Evolutionary conservation across 352 stramenopile species (phyloP).

Genomic region (Phytophthora fragariaefolia): DNA sequence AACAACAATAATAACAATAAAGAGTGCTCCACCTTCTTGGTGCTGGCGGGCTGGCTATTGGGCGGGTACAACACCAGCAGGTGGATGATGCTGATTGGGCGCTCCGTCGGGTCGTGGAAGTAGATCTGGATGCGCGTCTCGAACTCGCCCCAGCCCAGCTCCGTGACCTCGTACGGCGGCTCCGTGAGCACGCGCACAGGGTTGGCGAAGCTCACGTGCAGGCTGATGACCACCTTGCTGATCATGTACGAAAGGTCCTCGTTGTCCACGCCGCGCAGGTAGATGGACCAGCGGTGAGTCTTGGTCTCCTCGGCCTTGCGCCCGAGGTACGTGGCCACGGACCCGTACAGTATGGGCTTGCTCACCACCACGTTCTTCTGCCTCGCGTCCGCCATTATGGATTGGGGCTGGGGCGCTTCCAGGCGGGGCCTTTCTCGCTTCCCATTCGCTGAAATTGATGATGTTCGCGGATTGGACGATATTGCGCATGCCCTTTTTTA

Average conservation of each 20-base stretch:
- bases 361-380: slow-evolving; percentile 87
- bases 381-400: slow-evolving; percentile 67
- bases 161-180: slow-evolving; percentile 96
- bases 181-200: slow-evolving; percentile 94
- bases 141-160: slow-evolving; percentile 98
- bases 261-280: slow-evolving; percentile 92
- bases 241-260: slow-evolving; percentile 96
- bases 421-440: not conserved
- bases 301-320: slow-evolving; percentile 94
- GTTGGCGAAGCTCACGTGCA: slow-evolving; percentile 97
- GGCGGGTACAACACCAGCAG: slow-evolving; percentile 88
- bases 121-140: slow-evolving; percentile 96
- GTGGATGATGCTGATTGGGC: slow-evolving; percentile 92
- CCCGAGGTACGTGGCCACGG: slow-evolving; percentile 93
- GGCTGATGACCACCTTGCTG: slow-evolving; percentile 97
- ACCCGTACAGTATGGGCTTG: slow-evolving; percentile 96
- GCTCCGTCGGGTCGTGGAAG: slow-evolving; percentile 95
- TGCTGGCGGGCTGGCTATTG: slow-evolving; percentile 87
- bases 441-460: slow-evolving; percentile 6
- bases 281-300: slow-evolving; percentile 96
- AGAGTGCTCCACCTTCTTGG: slow-evolving; percentile 77
- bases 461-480: slow-evolving; percentile 18
- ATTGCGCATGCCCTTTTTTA: too few species aligned
- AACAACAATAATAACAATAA: slow-evolving; percentile 2
- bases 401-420: not conserved